Evolutionary conservation across 2,329 filamentous ascomycete species (phyloP).

Genomic region (Aspergillus sp.): DNA sequence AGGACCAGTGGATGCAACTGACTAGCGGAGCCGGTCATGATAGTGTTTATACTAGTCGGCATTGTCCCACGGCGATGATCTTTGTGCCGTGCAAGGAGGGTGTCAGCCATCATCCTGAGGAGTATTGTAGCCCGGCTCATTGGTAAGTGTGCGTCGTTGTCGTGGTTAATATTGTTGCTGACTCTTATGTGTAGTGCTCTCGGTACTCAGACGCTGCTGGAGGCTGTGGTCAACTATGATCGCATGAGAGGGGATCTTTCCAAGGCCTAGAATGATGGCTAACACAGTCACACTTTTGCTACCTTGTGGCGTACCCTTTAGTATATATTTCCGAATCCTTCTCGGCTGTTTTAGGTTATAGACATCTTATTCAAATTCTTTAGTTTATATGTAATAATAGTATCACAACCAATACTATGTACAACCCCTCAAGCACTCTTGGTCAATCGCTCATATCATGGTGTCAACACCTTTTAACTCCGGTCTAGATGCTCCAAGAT

Average conservation of each 20-base stretch:
- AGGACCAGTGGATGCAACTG: slow-evolving; percentile 49
- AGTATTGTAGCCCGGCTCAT: slow-evolving; percentile 55
- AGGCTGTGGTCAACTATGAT: slow-evolving; percentile 46
- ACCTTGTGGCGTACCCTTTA: no score
- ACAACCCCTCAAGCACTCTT: no score
- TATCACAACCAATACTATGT: no score
- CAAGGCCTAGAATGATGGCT: no score
- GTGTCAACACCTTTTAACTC: not conserved
- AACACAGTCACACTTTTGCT: no score
- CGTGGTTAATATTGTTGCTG: accelerated
- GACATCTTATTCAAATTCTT: no score
- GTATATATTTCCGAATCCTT: no score
- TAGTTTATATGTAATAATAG: no score
- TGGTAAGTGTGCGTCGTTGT: slow-evolving; percentile 24
- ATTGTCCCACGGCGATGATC: slow-evolving; percentile 63
- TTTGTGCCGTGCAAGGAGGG: slow-evolving; percentile 62
- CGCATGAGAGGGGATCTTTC: slow-evolving; percentile 1
- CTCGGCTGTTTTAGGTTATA: no score
- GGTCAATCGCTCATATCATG: no score
- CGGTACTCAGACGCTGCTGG: slow-evolving; percentile 50
- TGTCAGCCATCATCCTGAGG: slow-evolving; percentile 60
- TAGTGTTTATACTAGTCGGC: slow-evolving; percentile 57
- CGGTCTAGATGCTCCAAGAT: not conserved
- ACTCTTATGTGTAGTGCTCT: slow-evolving; percentile 25
- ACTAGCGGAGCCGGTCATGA: slow-evolving; percentile 62